Evolutionary conservation across 2,329 filamentous ascomycete genomes (phyloP), one percentile per base, ranked within the genome.

Genomic region (Colletotrichum shisoi): DNA sequence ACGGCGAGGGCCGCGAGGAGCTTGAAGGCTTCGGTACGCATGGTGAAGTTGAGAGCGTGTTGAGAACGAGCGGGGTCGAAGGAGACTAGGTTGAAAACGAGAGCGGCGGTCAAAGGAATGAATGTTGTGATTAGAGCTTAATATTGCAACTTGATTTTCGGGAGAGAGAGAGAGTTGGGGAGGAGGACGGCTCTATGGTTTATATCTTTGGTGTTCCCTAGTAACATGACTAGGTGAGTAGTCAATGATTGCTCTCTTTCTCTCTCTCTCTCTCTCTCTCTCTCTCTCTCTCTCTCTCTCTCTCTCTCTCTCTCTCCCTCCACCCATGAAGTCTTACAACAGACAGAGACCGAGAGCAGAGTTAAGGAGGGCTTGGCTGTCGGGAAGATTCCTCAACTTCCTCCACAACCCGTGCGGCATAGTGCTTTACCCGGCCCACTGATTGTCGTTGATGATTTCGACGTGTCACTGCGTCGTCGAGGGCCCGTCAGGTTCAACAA

Each of bases 331-430:
- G 7, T 54, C 57, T 57, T 27, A 52, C 31, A 37, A 46, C 31
- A 17, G 21, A 46, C 31, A 17, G 21, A 39, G 24, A 31, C 31
- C 40, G 4, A 11, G 46, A n/a, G 45, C 34, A 13, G 58, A 53
- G 63, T 67, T 57, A 66, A 62, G 63, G 63, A 62, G 63, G 58
- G 62, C 63, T 62, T 66, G 63, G 63, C 58, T 21, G 12, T 2
- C 37, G 31, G 57, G 37, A 39, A 37, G 53, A 17, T 52, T 21
- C 15, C 21, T 37, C 34, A 39, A n/a, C 19, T 45, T 64, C 58
- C 58, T 57, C 51, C 58, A 45, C 58, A 52, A 27, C 17, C 44
- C n/a, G 42, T 27, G 17, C 21, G 13, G 24, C 19, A 31, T 39
- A 13, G 27, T 31, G 39, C n/a, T 39, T n/a, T 13, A 9, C 9